Base-by-base conservation (phyloP, 73 alveolate species). In the Halteria grandinella region DNA sequence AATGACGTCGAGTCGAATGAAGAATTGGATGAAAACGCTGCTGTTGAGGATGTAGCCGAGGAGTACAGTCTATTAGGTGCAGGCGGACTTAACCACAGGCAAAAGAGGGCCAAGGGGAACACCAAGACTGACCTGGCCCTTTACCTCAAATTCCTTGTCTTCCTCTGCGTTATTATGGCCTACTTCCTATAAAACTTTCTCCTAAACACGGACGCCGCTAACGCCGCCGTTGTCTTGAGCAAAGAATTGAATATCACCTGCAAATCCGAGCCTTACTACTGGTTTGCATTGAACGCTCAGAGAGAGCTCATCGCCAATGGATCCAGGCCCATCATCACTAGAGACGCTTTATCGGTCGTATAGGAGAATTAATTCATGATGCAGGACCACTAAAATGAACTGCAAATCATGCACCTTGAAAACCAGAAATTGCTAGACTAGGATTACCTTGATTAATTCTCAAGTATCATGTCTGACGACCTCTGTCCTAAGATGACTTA, bases 1-100 rank as follows among this genome's bases (percentile, higher is more conserved):
- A 79, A 75, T 23, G 79, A 75, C 20, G 44, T 58, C 12, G 87
- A 75, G 10, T 75, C 87, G 11, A 75, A 55, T 75, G 87, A 43
- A 23, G 79, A 55, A 15, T 51, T 27, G 1, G 87, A 75, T 23
- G 33, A 55, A 18, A 55, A 75, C 23, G 25, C 44, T n/a, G 60
- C 52, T 4, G 54, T n/a, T n/a, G n/a, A 33, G 28, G 87, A 75
- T 3, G 79, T 58, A 17, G 70, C 69, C 23, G 69, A 73, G 18
- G 74, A 53, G 43, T 24, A 32, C 23, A 36, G 63, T 20, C 18
- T 48, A 21, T 36, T 52, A 3, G 21, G 69, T 34, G 69, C 45
- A 25, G 47, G 54, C 3, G 37, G 40, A 5, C 3, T 1, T 3
- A 66, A 45, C 3, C 43, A 45, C 41, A 66, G 52, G 43, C 43